Evolutionary conservation across 352 stramenopile species (phyloP).

Genomic region (Pythium phragmiticola): DNA sequence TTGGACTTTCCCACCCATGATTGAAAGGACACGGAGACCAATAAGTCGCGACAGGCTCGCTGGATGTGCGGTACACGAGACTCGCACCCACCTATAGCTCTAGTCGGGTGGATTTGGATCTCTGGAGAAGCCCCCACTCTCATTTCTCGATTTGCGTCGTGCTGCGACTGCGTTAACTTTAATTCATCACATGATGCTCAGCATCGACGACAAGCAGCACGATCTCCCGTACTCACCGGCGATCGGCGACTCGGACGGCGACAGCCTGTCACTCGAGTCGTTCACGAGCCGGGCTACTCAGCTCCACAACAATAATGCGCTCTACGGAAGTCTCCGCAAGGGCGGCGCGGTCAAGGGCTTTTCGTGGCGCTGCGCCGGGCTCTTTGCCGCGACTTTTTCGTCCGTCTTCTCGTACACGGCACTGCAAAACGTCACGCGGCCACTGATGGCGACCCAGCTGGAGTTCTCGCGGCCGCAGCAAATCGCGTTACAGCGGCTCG

Average conservation of each 20-base stretch:
- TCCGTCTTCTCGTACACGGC: conserved; percentile 27
- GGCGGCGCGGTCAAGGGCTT: conserved; percentile 26
- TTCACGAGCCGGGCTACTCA: conserved; percentile 1
- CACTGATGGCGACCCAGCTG: conserved; percentile 27
- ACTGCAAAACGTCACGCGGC: conserved; percentile 17
- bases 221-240: no score
- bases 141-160: not conserved
- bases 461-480: conserved; percentile 17
- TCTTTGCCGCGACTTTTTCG: conserved; percentile 21
- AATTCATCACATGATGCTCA: no score
- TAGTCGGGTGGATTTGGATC: no score
- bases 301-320: conserved; percentile 29
- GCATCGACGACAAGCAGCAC: no score
- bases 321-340: conserved; percentile 32
- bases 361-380: conserved; percentile 21
- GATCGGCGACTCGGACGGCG: not conserved
- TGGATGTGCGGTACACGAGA: no score
- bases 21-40: no score
- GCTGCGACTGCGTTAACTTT: no score
- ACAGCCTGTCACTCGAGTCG: not conserved
- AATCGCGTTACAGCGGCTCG: conserved; percentile 23
- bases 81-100: no score
- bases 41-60: no score
- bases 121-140: no score
- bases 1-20: no score